phyloP scores from a whole-genome alignment of 306 rosid species.

The Rosa lucieae region DNA sequence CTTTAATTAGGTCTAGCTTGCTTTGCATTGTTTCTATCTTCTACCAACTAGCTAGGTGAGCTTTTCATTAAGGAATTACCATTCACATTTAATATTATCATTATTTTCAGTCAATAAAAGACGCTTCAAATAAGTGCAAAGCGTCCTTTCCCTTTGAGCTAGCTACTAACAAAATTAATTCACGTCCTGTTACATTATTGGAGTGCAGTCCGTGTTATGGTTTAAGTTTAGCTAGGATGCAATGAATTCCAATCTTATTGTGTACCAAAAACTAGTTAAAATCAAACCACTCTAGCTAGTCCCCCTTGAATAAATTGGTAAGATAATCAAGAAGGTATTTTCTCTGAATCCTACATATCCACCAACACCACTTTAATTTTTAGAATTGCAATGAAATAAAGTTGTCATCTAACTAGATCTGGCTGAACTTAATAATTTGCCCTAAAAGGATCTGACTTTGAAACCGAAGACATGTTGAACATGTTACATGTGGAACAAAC shows the following conservation, averaged over 20 bases:
- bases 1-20: not conserved
- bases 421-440: not conserved
- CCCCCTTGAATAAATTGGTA: not conserved
- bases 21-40: not conserved
- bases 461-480: not conserved
- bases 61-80: not conserved
- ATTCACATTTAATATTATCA: not conserved
- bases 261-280: not conserved
- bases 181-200: not conserved
- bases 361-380: not conserved
- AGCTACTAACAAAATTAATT: not conserved
- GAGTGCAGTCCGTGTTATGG: not conserved
- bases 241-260: not conserved
- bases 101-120: not conserved
- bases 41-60: not conserved
- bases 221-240: not conserved
- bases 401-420: conserved; percentile 2
- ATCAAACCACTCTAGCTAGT: not conserved
- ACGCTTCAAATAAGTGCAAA: not conserved
- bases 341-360: not conserved
- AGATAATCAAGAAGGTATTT: not conserved
- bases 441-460: not conserved
- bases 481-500: not conserved
- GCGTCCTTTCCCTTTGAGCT: not conserved
- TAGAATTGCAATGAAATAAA: not conserved